phyloP scores from a whole-genome alignment of 345 rosid species.

The Moricandia arvensis region DNA sequence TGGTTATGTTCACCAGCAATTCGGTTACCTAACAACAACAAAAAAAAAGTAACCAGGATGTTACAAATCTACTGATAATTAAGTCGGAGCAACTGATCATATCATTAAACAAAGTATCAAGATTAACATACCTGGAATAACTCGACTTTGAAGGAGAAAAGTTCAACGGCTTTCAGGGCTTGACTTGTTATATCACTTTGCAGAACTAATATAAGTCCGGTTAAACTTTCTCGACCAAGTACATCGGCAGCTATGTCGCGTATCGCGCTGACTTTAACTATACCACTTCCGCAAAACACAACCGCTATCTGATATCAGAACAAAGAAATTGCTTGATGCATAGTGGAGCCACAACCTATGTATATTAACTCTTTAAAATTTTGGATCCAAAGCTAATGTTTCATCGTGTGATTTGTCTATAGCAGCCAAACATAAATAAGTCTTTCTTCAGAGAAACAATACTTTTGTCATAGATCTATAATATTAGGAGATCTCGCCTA shows the following conservation, averaged over 20 bases:
- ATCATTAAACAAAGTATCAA: background rate
- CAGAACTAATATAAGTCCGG: slow-evolving; percentile 64
- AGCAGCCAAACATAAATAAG: background rate
- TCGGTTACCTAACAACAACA: slow-evolving; percentile 49
- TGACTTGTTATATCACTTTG: slow-evolving; percentile 67
- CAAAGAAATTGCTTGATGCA: background rate
- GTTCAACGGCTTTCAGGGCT: slow-evolving; percentile 67
- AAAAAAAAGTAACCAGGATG: background rate
- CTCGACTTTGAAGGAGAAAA: slow-evolving; percentile 76
- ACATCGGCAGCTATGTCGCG: slow-evolving; percentile 56
- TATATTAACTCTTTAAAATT: no score
- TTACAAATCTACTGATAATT: background rate
- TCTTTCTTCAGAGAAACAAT: background rate
- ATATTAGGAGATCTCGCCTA: no score
- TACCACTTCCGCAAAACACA: slow-evolving; percentile 57
- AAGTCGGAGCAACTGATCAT: background rate
- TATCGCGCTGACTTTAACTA: slow-evolving; percentile 62
- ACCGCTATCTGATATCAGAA: slow-evolving; percentile 50
- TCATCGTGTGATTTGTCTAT: no score
- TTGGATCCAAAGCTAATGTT: no score
- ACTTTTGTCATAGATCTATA: background rate
- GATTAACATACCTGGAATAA: slow-evolving; percentile 59
- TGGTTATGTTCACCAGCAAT: slow-evolving; percentile 73
- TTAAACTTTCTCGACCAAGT: slow-evolving; percentile 51
- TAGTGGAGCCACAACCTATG: background rate